Percentiles rank a stretch among this genome's conserved stretches.
phyloP scores from a whole-genome alignment of 2,329 filamentous ascomycete species.

The Aureobasidium sp. region DNA sequence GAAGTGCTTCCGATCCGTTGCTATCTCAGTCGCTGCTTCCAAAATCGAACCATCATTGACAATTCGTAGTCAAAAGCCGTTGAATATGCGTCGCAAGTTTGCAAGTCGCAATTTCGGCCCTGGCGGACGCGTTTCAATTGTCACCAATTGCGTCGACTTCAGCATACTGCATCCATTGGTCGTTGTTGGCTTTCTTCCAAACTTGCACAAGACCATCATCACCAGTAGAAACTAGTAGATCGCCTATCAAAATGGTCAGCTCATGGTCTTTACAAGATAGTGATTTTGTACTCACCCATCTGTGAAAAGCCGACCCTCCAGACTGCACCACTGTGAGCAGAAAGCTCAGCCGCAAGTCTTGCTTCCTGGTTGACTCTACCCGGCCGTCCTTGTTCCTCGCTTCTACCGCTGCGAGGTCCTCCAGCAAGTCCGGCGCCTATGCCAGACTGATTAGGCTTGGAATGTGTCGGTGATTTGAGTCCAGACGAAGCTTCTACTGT shows the following conservation, averaged over 20 bases:
- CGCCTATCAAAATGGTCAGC: slow-evolving; percentile 49
- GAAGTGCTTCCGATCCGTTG: neutral
- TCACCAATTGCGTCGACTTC: slow-evolving; percentile 36
- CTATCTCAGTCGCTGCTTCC: neutral
- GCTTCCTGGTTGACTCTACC: slow-evolving; percentile 60
- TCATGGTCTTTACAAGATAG: neutral
- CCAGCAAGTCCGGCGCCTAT: slow-evolving; percentile 49
- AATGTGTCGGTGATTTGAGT: slow-evolving; percentile 5
- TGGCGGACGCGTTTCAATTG: slow-evolving; percentile 2
- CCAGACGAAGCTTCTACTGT: neutral
- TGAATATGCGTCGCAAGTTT: neutral
- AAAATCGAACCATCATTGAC: neutral
- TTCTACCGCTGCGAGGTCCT: slow-evolving; percentile 42
- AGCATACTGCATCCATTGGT: slow-evolving; percentile 43
- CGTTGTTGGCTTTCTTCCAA: slow-evolving; percentile 44
- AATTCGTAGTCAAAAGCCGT: neutral
- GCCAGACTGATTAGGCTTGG: slow-evolving; percentile 38
- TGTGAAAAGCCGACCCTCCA: slow-evolving; percentile 65
- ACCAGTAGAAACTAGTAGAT: slow-evolving; percentile 67
- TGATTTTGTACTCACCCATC: slow-evolving; percentile 32
- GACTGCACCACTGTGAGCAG: slow-evolving; percentile 61
- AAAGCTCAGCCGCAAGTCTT: slow-evolving; percentile 59
- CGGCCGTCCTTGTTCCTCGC: slow-evolving; percentile 48
- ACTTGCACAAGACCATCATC: slow-evolving; percentile 59
- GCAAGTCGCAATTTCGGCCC: neutral